Evolutionary conservation across 495 filamentous ascomycete species (phyloP), one percentile per base, ranked within the genome.

Genomic region (Penicillium egyptiacum): DNA sequence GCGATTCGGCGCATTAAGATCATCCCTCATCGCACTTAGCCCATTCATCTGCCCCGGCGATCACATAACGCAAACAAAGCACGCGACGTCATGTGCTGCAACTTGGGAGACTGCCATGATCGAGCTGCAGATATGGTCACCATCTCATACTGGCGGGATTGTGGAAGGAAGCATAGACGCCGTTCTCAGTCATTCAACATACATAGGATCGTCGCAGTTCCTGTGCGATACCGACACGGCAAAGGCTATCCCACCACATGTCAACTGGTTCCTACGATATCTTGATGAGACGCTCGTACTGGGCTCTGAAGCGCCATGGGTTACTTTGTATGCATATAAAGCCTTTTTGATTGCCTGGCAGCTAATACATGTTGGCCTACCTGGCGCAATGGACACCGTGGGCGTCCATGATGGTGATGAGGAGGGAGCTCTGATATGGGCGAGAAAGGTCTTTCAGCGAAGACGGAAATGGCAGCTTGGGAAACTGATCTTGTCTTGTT

Each of bases 271-370:
- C 53, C 42, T 75, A 44, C 62, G 59, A n/a, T 72, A 75, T 49
- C 62, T 75, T 22, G 66, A 75, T 46, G 46, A 57, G 0, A 60
- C 52, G 1, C 20, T 60, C 23, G 17, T 30, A 0, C 56, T 59
- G 12, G 50, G 56, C 10, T 33, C 43, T 0, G 72, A 75, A 50
- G 65, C 72, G 3, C 72, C 72, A 0, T 75, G 72, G 72, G 57
- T 72, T 22, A 53, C 60, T 5, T 51, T 75, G 35, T 75, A 73
- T 40, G 72, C 72, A 7, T 75, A 70, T 42, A 71, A 71, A 49
- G 69, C 72, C 4, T 75, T 75, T 54, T 50, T 75, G 48, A 70
- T 73, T 48, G 72, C 72, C 7, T 73, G 69, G 72, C 69, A 75
- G 50, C 65, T 73, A 14, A 42, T 73, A 2, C 53, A 54, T 42